Evolutionary conservation across 176 grass and related monocot species (phyloP).

Genomic region (Avena sativa): DNA sequence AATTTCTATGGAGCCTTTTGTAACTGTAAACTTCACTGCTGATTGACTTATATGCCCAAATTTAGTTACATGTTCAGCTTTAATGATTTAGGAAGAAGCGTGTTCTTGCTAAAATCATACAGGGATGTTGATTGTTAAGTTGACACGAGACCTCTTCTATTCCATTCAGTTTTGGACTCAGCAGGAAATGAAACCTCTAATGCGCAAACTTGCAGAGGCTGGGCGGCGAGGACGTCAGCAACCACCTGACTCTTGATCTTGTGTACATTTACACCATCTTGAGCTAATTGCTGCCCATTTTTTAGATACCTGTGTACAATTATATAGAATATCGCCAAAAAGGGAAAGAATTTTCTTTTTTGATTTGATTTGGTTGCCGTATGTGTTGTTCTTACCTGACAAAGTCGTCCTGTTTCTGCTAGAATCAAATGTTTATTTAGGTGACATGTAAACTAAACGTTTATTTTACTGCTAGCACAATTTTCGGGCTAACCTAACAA

Average conservation of each 20-base stretch:
- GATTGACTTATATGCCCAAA: conserved; percentile 7
- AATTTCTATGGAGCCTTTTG: conserved; percentile 2
- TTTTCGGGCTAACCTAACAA: conserved; percentile 40
- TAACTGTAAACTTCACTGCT: neutral
- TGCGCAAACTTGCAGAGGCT: conserved; percentile 4
- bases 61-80: conserved; percentile 7
- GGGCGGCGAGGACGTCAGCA: conserved; percentile 9
- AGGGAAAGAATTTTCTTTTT: neutral
- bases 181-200: conserved; percentile 13
- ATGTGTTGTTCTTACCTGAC: neutral
- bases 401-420: conserved; percentile 28
- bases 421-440: neutral
- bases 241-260: conserved; percentile 15
- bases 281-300: conserved; percentile 33
- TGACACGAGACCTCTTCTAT: conserved; percentile 19
- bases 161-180: conserved; percentile 46
- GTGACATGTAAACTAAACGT: conserved; percentile 15
- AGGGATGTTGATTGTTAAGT: neutral
- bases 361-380: conserved; percentile 37
- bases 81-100: neutral
- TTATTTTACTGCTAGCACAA: neutral
- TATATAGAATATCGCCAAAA: conserved; percentile 22
- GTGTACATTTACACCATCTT: conserved; percentile 30
- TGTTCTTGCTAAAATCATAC: conserved; percentile 1
- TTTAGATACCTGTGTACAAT: conserved; percentile 22